Evolutionary conservation across 352 stramenopile species (phyloP), one percentile per base, ranked within the genome.

Genomic region (Phytophthora melonis): DNA sequence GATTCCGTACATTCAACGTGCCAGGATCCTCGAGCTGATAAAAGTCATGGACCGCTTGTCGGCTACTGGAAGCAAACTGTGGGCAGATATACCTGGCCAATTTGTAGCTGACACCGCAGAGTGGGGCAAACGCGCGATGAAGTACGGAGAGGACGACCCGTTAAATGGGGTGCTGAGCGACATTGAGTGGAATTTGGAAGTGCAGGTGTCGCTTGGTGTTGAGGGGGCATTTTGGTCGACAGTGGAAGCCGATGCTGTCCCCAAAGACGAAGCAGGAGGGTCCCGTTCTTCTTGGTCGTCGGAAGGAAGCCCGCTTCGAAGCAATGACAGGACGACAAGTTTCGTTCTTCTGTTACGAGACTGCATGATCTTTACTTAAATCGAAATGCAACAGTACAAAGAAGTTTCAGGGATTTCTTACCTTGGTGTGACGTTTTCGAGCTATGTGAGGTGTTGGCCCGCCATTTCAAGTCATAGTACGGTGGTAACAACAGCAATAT

Each of bases 71-170:
- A 87, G 80, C 27, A 56, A 76, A 25, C 57, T 87, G 16, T 87
- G 80, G 80, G 66, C 68, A 2, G 84, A 92, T 67, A 83, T 90
- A 9, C 70, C 67, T 10, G 77, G 81, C 14, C 73, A 66, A 5
- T 64, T 52, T 27, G 23, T 83, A 16, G 54, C 76, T 0, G 65
- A 76, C 32, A 23, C 39, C 3, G 71, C 76, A 19, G 62, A 77
- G 23, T 70, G 78, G 19, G 68, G 75, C 36, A 68, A 63, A 13
- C 32, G 75, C 14, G 47, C 61, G 13, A 63, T 81, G 68, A 87
- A 87, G n/a, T 84, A 86, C 49, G 82, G 84, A 3, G 84, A 92
- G 39, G 76, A 89, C 30, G 78, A 90, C 34, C 81, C 83, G 3
- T 23, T 77, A 10, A 62, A 84, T 25, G 84, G 84, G 54, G 81